These are phyloP conservation scores for Gossypium davidsonii DNA, from an alignment of 441 rosid species.

Conservation along the genomic window DNA sequence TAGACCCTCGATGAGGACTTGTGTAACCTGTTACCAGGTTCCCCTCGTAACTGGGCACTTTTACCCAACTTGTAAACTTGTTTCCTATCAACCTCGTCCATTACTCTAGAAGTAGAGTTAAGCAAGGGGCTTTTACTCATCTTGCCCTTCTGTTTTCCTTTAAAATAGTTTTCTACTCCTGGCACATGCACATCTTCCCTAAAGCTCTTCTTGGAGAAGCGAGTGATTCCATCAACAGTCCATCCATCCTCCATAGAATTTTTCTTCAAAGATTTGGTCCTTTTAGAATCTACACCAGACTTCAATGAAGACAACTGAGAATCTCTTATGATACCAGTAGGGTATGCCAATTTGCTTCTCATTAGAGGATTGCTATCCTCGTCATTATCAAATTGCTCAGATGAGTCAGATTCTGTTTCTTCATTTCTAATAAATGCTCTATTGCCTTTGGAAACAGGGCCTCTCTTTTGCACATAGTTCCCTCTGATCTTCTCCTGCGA, in stretches of 20 bases:
- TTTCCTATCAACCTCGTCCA: conserved; percentile 41
- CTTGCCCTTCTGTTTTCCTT: conserved; percentile 71
- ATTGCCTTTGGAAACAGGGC: conserved; percentile 40
- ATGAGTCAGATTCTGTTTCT: conserved; percentile 87
- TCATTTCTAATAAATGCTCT: conserved; percentile 42
- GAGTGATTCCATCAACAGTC: conserved; percentile 37
- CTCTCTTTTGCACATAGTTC: conserved; percentile 45
- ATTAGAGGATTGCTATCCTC: conserved; percentile 45
- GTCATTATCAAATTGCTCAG: conserved; percentile 50
- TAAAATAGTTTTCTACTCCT: conserved; percentile 35
- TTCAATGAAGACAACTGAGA: conserved; percentile 43
- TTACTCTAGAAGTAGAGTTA: conserved; percentile 35
- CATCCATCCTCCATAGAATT: conserved; percentile 33
- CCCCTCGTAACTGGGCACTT: conserved; percentile 46
- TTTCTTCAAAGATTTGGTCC: conserved; percentile 39
- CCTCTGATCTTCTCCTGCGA: conserved; percentile 55
- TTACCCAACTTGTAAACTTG: conserved; percentile 31
- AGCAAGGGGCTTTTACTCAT: conserved; percentile 46
- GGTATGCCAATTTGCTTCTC: conserved; percentile 45
- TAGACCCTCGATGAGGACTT: conserved; percentile 43
- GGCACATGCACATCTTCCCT: conserved; percentile 37
- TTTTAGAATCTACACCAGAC: conserved; percentile 41
- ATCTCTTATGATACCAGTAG: conserved; percentile 38
- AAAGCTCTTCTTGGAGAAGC: conserved; percentile 32
- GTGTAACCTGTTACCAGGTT: conserved; percentile 39